phyloP scores from a whole-genome alignment of 192 early-diverging fungal species.

The Coemansia sp. region DNA sequence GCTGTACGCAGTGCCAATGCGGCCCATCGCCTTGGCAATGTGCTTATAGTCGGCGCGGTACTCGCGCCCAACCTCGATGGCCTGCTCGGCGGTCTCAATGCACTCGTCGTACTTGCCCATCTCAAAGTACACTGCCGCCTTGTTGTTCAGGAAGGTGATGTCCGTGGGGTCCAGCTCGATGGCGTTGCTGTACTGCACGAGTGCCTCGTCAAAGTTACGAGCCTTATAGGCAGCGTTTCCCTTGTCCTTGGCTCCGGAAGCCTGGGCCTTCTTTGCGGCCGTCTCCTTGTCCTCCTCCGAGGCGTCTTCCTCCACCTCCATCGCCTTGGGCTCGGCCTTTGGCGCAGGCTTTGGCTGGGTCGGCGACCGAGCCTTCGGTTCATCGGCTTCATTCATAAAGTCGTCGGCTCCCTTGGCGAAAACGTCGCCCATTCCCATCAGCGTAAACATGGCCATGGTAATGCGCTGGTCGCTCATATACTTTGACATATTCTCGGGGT shows the following conservation, averaged over 20 bases:
- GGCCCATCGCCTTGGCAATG: constrained; percentile 89
- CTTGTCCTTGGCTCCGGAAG: constrained; percentile 73
- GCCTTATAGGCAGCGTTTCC: constrained; percentile 94
- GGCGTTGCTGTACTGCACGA: constrained; percentile 87
- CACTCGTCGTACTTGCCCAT: constrained; percentile 89
- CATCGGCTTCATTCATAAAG: constrained; percentile 1
- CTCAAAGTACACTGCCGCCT: constrained; percentile 94
- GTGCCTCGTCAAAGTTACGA: constrained; percentile 82
- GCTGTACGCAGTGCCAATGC: constrained; percentile 86
- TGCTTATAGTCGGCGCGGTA: constrained; percentile 90
- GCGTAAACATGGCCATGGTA: constrained; percentile 68
- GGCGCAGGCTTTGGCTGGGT: constrained; percentile 21
- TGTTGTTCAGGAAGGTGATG: constrained; percentile 93
- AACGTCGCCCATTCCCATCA: constrained; percentile 70
- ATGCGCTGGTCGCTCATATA: constrained; percentile 82
- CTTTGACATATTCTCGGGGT: constrained; percentile 66
- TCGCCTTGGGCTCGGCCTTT: constrained; percentile 25
- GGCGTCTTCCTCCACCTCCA: constrained; percentile 50
- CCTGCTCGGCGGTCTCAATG: constrained; percentile 88
- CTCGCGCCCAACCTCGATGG: constrained; percentile 89
- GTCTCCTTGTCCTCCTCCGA: constrained; percentile 60
- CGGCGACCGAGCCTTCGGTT: constrained; percentile 4
- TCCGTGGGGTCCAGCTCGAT: constrained; percentile 88
- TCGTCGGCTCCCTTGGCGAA: constrained; percentile 37
- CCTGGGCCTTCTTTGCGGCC: constrained; percentile 67